Evolutionary conservation across 768 basidiomycete species (phyloP).

Genomic region (Trametes cingulata): DNA sequence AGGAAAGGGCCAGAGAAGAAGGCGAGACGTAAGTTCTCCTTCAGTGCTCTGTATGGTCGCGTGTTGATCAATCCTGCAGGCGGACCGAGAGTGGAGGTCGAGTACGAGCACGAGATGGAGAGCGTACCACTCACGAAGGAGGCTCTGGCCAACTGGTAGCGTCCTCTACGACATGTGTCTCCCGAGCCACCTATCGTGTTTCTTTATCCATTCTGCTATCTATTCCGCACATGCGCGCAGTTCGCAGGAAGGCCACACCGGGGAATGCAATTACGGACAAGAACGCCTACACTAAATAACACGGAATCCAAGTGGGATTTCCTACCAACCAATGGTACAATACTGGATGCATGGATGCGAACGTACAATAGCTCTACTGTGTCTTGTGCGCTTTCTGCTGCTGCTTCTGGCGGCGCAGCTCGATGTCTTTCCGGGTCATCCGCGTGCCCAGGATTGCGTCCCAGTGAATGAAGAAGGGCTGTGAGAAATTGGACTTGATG

Average conservation of each 20-base stretch:
- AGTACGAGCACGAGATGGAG: constrained; percentile 94
- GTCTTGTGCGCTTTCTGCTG: constrained; percentile 15
- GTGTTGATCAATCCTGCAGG: constrained; percentile 37
- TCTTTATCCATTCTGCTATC: no score
- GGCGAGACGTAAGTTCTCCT: constrained; percentile 50
- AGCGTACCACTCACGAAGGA: constrained; percentile 37
- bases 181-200: no score
- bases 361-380: constrained; percentile 20
- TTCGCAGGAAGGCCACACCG: no score
- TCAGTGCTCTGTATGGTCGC: not conserved
- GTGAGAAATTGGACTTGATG: constrained; percentile 93
- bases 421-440: constrained; percentile 72
- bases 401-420: constrained; percentile 40
- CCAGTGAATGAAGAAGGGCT: constrained; percentile 97
- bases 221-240: not conserved
- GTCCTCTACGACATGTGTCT: not conserved
- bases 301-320: not conserved
- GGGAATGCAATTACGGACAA: not conserved
- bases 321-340: not conserved
- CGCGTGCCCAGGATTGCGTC: constrained; percentile 82
- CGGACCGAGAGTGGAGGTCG: constrained; percentile 87
- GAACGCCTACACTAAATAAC: not conserved
- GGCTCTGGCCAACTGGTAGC: constrained; percentile 30
- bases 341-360: not conserved
- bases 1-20: constrained; percentile 62